Evolutionary conservation across 2,329 filamentous ascomycete species (phyloP), one percentile per base, ranked within the genome.

Genomic region (Chaetothyriales sp.): DNA sequence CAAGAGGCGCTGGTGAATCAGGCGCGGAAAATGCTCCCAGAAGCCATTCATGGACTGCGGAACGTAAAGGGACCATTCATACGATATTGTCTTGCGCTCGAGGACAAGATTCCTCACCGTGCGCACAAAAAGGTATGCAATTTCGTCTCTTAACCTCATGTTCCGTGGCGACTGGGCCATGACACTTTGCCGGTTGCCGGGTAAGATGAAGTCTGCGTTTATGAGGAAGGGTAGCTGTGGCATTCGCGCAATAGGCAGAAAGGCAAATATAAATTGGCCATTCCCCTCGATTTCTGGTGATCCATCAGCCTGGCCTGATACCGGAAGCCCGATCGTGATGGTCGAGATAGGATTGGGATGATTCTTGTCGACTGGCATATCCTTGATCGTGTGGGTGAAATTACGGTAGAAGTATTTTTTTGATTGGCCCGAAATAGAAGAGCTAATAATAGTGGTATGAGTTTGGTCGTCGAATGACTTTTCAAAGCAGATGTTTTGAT

Each of bases 141-240:
- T 44, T 15, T 18, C 40, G 20, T 53, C 25, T 28, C 51, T 52
- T 4, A 55, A 47, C 22, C 22, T 25, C 22, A 3, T 25, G 45
- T 55, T 55, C 54, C 54, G 54, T 9, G 29, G 29, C 2, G 44
- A 45, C 29, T 52, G 54, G 19, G 51, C 51, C 22, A 19, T 33
- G 44, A 56, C 22, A 9, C 46, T 43, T 51, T 56, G 51, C 20
- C 54, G 49, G 43, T 47, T 56, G 20, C 43, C 54, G 2, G 49
- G 43, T 25, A 56, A 43, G n/a, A 56, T 47, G 33, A 56, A 56
- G 28, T 56, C 52, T 47, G 48, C 54, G 18, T 56, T 40, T 49
- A 56, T 47, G 43, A 56, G 19, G 33, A 56, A 54, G 2, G 54
- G 51, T 3, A 56, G 46, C 44, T 56, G 28, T 18, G 18, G 25